These are phyloP conservation scores for Russula dissimulans DNA, from an alignment of 768 basidiomycete species.

Conservation along the genomic window DNA sequence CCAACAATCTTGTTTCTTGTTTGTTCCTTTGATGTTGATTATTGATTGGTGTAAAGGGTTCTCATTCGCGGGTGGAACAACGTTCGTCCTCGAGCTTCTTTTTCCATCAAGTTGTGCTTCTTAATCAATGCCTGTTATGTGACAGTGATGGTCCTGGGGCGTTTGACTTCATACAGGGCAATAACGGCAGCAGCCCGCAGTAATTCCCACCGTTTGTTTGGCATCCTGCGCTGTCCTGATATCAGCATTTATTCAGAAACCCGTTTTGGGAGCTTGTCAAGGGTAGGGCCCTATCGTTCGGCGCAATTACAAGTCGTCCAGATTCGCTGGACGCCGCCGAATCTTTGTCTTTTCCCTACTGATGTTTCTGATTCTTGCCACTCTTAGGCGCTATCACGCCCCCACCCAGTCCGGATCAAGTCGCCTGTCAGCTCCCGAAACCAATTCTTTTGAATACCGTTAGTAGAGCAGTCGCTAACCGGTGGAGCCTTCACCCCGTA, in stretches of 20 bases:
- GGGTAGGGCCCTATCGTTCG: conserved; percentile 27
- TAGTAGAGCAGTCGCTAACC: conserved; percentile 21
- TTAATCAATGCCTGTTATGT: not conserved
- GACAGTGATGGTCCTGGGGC: conserved; percentile 70
- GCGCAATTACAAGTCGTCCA: not conserved
- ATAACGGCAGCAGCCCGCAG: conserved; percentile 51
- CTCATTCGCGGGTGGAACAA: conserved; percentile 73
- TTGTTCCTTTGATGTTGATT: conserved; percentile 3
- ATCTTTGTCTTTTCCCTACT: not conserved
- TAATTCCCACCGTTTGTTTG: conserved; percentile 22
- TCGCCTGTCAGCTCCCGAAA: conserved; percentile 67
- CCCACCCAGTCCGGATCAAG: conserved; percentile 48
- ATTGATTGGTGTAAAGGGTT: conserved; percentile 38
- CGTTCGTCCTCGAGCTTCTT: conserved; percentile 34
- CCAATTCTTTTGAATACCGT: conserved; percentile 72
- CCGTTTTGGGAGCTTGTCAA: conserved; percentile 79
- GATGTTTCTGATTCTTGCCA: not conserved
- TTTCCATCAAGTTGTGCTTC: not conserved
- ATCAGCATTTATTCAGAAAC: conserved; percentile 37
- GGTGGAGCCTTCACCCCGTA: conserved; percentile 6
- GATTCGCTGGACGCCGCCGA: not conserved
- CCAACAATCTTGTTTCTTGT: not conserved
- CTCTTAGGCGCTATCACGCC: conserved; percentile 52
- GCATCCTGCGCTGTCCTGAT: conserved; percentile 4
- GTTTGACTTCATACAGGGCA: conserved; percentile 70